Evolutionary conservation across 805 yeast genomes (phyloP).

Genomic region (Wickerhamomyces ciferrii): DNA sequence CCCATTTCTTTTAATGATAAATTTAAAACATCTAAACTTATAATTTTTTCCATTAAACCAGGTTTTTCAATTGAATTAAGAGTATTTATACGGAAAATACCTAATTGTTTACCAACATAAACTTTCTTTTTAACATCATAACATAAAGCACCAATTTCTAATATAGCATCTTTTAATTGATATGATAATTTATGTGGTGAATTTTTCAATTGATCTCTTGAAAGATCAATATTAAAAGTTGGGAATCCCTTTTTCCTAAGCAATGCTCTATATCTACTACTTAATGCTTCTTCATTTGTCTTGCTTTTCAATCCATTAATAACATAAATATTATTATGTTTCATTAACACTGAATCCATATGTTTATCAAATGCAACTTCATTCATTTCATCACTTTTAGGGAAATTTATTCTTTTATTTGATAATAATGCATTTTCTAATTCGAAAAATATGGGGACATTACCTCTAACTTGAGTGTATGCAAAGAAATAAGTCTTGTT

Average conservation of each 20-base stretch:
- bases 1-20: slow-evolving; percentile 35
- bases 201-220: slow-evolving; percentile 29
- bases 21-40: slow-evolving; percentile 62
- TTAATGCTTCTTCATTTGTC: slow-evolving; percentile 66
- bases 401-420: slow-evolving; percentile 74
- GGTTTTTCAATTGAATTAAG: slow-evolving; percentile 88
- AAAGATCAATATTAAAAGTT: slow-evolving; percentile 30
- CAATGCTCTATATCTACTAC: slow-evolving; percentile 55
- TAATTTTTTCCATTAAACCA: slow-evolving; percentile 63
- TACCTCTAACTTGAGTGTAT: slow-evolving; percentile 82
- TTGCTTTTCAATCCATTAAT: slow-evolving; percentile 69
- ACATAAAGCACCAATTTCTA: slow-evolving; percentile 80
- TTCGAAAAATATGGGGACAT: slow-evolving; percentile 94
- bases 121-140: slow-evolving; percentile 58
- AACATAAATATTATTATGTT: slow-evolving; percentile 82
- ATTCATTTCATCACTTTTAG: slow-evolving; percentile 76
- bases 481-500: slow-evolving; percentile 50
- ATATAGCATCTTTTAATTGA: slow-evolving; percentile 55
- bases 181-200: slow-evolving; percentile 39
- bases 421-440: slow-evolving; percentile 70
- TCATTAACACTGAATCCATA: slow-evolving; percentile 60
- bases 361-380: slow-evolving; percentile 85
- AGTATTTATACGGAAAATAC: slow-evolving; percentile 85
- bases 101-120: slow-evolving; percentile 76
- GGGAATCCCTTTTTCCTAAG: slow-evolving; percentile 31